Evolutionary conservation across 2,329 filamentous ascomycete genomes (phyloP), one percentile per base, ranked within the genome.

Genomic region (Polytolypa hystricis): DNA sequence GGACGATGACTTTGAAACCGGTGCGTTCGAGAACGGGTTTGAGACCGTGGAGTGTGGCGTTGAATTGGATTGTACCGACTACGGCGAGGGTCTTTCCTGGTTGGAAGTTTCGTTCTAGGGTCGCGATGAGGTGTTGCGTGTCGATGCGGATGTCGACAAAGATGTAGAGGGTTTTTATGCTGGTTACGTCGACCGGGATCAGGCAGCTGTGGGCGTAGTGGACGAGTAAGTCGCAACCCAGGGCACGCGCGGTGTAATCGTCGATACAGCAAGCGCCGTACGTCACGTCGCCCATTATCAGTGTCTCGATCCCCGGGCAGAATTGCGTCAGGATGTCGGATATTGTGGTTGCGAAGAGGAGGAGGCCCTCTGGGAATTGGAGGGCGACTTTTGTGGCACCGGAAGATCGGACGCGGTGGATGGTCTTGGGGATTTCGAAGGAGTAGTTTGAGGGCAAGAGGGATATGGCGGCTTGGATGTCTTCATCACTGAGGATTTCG

Each of bases 241-340:
- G 72, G 1, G 93, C 91, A 30, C 89, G 72, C 1, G 91, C 93
- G 0, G 91, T 98, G 63, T 93, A 98, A 63, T 98, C 91, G 57
- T 98, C 91, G 50, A 98, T 95, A 56, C 91, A 98, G 67, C 91
- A 98, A 15, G 91, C 91, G 44, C 91, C 91, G 58, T 98, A 98
- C 1, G 91, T 98, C 29, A 98, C 91, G 57, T 98, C 91, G 42
- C 91, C 91, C 91, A 98, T 98, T 58, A 98, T 98, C 37, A 96
- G 70, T 2, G 89, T 96, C 57, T 93, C 84, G 27, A 82, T 81
- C 1, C 83, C 86, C 0, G 85, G 81, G 54, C 91, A 98, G 65
- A 98, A 98, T 55, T 87, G 82, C 1, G 83, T 84, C 32, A 98
- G 69, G 50, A 98, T 96, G 56, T 98, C 91, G 3, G 91, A 94